These are phyloP conservation scores for Xylariaceae sp. DNA, from an alignment of 2,329 filamentous ascomycete genomes.

Conservation along the genomic window DNA sequence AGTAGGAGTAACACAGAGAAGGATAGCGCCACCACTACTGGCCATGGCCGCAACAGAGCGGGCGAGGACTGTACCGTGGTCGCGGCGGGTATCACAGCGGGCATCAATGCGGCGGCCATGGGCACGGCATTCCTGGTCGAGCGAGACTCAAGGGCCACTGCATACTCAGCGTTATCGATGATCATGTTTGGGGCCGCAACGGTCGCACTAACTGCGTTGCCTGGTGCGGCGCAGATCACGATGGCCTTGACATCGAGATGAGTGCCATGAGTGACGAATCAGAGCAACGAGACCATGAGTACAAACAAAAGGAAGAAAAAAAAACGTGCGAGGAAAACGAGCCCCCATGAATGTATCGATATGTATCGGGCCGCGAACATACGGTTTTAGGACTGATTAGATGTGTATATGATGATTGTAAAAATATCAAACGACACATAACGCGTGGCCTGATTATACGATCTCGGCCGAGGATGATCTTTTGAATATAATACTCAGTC, in stretches of 20 bases:
- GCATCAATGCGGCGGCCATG: slow-evolving; percentile 57
- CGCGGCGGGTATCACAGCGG: slow-evolving; percentile 48
- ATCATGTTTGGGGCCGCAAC: slow-evolving; percentile 52
- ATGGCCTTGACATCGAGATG: slow-evolving; percentile 31
- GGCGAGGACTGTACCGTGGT: slow-evolving; percentile 34
- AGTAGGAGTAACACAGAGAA: slow-evolving; percentile 8
- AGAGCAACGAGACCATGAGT: background rate
- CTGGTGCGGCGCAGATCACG: slow-evolving; percentile 40
- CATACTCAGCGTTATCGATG: slow-evolving; percentile 54
- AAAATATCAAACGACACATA: background rate
- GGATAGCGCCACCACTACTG: background rate
- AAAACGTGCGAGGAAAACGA: background rate
- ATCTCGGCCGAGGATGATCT: background rate
- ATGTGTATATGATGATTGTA: slow-evolving; percentile 4
- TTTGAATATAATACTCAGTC: background rate
- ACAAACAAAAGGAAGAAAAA: background rate
- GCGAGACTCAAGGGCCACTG: slow-evolving; percentile 46
- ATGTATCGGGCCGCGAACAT: background rate
- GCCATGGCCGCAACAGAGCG: background rate
- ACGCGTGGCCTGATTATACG: background rate
- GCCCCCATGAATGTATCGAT: background rate
- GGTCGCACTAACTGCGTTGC: slow-evolving; percentile 48
- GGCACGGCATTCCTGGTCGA: slow-evolving; percentile 55
- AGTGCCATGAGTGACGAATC: slow-evolving; percentile 3
- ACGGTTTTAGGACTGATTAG: background rate